phyloP scores from a whole-genome alignment of 768 basidiomycete species.

The Naganishia vishniacii region DNA sequence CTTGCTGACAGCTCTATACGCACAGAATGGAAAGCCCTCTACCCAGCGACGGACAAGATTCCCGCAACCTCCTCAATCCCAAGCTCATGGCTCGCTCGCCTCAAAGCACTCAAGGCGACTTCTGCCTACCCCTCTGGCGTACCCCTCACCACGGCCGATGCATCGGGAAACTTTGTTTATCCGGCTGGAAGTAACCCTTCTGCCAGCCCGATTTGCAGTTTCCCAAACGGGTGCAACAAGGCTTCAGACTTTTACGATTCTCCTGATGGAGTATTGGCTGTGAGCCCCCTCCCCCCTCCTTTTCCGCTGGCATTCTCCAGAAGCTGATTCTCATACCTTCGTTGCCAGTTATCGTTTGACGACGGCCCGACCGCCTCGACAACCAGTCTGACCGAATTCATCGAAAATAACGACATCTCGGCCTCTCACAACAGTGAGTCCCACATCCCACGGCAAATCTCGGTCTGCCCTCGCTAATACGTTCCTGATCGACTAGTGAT shows the following conservation, averaged over 20 bases:
- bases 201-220: neutral
- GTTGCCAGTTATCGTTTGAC: conserved; percentile 6
- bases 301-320: no score
- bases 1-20: neutral
- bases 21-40: conserved; percentile 14
- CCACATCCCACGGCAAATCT: neutral
- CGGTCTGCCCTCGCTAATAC: neutral
- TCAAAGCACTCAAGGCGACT: neutral
- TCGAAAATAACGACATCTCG: conserved; percentile 6
- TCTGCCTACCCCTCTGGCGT: neutral
- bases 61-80: neutral
- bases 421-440: conserved; percentile 15
- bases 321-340: no score
- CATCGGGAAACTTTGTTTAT: conserved; percentile 10
- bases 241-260: conserved; percentile 7
- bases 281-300: neutral
- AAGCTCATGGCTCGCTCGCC: neutral
- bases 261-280: conserved; percentile 14
- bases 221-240: conserved; percentile 16
- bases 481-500: no score
- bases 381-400: conserved; percentile 9
- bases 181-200: conserved; percentile 7
- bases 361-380: conserved; percentile 16
- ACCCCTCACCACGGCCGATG: conserved; percentile 1
- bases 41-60: conserved; percentile 2